phyloP scores from a whole-genome alignment of 768 basidiomycete genomes.

The Leccinum olivaceopallidum region DNA sequence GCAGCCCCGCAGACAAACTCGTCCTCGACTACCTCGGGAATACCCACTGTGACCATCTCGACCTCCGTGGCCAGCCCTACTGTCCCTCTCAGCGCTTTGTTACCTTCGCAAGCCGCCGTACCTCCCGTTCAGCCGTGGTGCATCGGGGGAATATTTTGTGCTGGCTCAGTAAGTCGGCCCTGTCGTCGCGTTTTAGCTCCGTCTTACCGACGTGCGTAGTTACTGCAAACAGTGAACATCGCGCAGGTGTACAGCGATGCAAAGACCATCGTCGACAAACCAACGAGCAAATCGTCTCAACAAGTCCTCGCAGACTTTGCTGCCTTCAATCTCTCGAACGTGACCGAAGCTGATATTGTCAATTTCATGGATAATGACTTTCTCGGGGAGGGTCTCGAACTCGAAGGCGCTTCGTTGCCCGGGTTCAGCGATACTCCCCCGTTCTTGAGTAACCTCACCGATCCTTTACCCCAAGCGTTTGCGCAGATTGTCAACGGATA shows the following conservation, averaged over 20 bases:
- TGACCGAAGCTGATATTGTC: constrained; percentile 66
- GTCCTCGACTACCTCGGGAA: constrained; percentile 12
- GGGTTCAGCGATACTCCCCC: constrained; percentile 64
- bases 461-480: constrained; percentile 71
- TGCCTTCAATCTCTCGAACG: constrained; percentile 34
- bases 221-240: constrained; percentile 85
- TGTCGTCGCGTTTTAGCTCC: no score
- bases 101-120: constrained; percentile 65
- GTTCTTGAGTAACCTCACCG: constrained; percentile 69
- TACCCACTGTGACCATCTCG: constrained; percentile 44
- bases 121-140: constrained; percentile 81
- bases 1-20: constrained; percentile 19
- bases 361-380: constrained; percentile 76
- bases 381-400: constrained; percentile 81
- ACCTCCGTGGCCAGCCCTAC: constrained; percentile 70
- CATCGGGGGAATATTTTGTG: constrained; percentile 74
- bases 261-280: constrained; percentile 91
- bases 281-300: constrained; percentile 66
- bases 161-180: constrained; percentile 57
- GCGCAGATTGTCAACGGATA: constrained; percentile 79
- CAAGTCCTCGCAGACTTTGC: constrained; percentile 71
- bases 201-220: constrained; percentile 38
- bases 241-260: constrained; percentile 74
- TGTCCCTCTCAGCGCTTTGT: constrained; percentile 44
- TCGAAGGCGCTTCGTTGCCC: constrained; percentile 59